Percentiles rank a stretch among this genome's conserved stretches.
Evolutionary conservation across 1,284 basidiomycete species (phyloP).

Genomic region (Tylopilus sp.): DNA sequence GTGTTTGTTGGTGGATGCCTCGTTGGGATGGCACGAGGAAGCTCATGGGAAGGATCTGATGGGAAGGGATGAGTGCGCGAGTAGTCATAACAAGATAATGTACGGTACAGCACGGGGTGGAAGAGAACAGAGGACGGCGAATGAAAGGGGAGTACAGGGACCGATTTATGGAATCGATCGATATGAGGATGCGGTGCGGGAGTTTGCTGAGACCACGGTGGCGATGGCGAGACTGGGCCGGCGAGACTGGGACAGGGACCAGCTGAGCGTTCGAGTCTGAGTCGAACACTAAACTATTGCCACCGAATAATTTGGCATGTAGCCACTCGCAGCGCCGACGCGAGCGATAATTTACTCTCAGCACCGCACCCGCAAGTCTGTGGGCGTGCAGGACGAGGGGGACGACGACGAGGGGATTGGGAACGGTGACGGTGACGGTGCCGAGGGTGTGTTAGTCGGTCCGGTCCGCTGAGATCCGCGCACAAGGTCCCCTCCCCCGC

Average conservation of each 20-base stretch:
- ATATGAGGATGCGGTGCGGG: background rate
- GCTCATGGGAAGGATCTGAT: constrained; percentile 37
- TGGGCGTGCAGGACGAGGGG: constrained; percentile 1
- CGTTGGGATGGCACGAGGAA: constrained; percentile 41
- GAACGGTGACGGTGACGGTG: constrained; percentile 24
- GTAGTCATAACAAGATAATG: constrained; percentile 18
- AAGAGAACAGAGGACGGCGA: constrained; percentile 17
- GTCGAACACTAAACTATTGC: constrained; percentile 27
- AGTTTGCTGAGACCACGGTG: background rate
- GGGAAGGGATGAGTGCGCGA: constrained; percentile 20
- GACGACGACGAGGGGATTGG: too few relatives aligned
- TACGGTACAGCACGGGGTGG: constrained; percentile 16
- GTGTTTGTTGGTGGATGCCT: constrained; percentile 34
- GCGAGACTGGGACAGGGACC: background rate
- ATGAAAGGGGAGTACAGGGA: constrained; percentile 15
- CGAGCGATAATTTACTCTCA: too few relatives aligned
- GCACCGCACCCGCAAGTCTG: too few relatives aligned
- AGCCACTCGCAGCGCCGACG: constrained; percentile 10
- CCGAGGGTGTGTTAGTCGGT: constrained; percentile 16
- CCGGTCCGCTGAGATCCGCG: constrained; percentile 33
- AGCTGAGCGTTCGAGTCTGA: constrained; percentile 19
- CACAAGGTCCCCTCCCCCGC: constrained; percentile 21
- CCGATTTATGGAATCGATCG: constrained; percentile 18
- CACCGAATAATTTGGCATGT: constrained; percentile 29
- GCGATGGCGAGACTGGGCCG: background rate